Base-by-base conservation (phyloP, 2,329 filamentous ascomycete species). In the Anthostomella pinea region DNA sequence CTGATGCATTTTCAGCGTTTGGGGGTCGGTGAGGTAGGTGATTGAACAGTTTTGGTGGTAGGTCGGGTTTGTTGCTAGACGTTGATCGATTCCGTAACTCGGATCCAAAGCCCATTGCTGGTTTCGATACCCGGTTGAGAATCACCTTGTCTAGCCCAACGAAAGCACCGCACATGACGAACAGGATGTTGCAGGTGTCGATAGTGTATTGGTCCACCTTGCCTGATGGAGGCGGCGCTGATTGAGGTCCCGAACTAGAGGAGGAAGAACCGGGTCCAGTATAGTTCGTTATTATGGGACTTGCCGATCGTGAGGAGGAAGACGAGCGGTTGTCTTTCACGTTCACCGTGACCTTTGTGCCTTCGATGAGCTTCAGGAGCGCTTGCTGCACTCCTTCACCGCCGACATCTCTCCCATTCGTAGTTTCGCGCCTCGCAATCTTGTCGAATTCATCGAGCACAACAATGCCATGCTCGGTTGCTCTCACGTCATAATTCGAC, bases 381-480 rank as follows among this genome's bases (percentile, higher is more conserved):
- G 93, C 91, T 64, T 98, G 93, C 57, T 98, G 93, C 0, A 97
- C 93, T 35, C 93, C 93, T 68, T 97, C 93, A 15, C 93, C 93
- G 13, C 90, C 87, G 3, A 98, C 93, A 56, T 98, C 93, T 52
- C 94, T 86, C 14, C 90, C 91, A 42, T 95, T 89, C 43, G 80
- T 81, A 11, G 90, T 85, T 58, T 93, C 91, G 17, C 87, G 81
- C 23, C 86, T 87, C 2, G 93, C 90, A 40, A 97, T 90, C 66
- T 98, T 98, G 69, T 98, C 93, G 37, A 98, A 88, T 65, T 98
- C 93, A 52, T 98, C 93, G 14, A 98, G 72, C 38, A 95, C 93
- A 30, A 98, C 88, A 38, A 98, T 97, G 5, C 93, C 93, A 35
- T 87, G 79, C 59, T 98, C 91, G 6, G 89, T 84, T 36, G 84